Percentiles rank a stretch among this genome's conserved stretches.
phyloP scores from a whole-genome alignment of 1,139 yeast species.

The Candida sanyaensis region DNA sequence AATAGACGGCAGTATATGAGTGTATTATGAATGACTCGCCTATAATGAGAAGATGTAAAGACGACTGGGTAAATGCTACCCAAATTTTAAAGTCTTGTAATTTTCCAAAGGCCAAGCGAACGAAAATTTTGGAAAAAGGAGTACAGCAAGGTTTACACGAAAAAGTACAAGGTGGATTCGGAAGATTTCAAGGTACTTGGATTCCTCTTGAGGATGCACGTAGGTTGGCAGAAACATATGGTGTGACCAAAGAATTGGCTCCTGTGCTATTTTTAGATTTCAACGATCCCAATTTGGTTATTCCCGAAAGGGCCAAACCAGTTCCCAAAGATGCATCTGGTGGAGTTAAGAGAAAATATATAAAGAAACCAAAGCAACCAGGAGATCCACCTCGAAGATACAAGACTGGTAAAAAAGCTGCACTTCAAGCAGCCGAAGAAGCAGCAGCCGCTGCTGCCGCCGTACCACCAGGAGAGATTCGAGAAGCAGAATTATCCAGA shows the following conservation, averaged over 20 bases:
- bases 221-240: conserved; percentile 53
- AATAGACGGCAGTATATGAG: conserved; percentile 74
- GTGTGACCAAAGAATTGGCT: conserved; percentile 55
- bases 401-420: conserved; percentile 17
- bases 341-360: conserved; percentile 46
- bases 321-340: conserved; percentile 47
- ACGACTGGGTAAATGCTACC: conserved; percentile 98
- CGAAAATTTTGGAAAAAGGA: conserved; percentile 88
- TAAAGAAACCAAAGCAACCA: conserved; percentile 36
- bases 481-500: not conserved
- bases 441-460: conserved; percentile 13
- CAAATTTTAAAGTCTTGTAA: conserved; percentile 93
- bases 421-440: conserved; percentile 16
- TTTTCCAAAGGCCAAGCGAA: conserved; percentile 91
- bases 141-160: conserved; percentile 87
- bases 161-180: conserved; percentile 96
- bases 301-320: conserved; percentile 48
- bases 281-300: conserved; percentile 47
- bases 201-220: conserved; percentile 72
- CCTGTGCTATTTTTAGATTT: conserved; percentile 53
- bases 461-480: not conserved
- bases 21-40: conserved; percentile 79
- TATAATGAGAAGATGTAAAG: conserved; percentile 87
- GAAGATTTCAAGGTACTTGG: conserved; percentile 98
- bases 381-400: conserved; percentile 42